Percentiles rank a stretch among this genome's conserved stretches.
phyloP scores from a whole-genome alignment of 1,284 basidiomycete species.

The Cryptococcus sp. region DNA sequence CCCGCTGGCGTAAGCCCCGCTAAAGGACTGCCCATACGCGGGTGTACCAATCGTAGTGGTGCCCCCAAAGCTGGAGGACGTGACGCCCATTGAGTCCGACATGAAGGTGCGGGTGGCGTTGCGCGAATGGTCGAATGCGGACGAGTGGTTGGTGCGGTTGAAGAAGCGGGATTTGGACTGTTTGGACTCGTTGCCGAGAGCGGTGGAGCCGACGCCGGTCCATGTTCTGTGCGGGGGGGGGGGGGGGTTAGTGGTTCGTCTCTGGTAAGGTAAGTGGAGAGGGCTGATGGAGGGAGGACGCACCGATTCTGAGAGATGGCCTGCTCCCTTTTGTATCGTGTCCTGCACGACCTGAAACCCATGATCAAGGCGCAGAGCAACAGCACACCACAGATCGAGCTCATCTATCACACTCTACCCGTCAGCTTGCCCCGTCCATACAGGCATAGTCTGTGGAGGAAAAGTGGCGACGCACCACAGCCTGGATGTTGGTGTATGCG shows the following conservation, averaged over 20 bases:
- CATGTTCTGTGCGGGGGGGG: conserved; percentile 21
- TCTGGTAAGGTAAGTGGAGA: neutral
- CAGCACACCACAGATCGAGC: conserved; percentile 31
- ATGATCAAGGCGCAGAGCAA: conserved; percentile 23
- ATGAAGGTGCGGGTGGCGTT: conserved; percentile 11
- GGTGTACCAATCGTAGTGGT: conserved; percentile 3
- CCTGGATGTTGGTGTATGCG: conserved; percentile 26
- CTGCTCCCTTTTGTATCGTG: conserved; percentile 21
- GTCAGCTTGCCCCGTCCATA: neutral
- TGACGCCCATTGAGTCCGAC: no score
- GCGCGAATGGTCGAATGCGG: conserved; percentile 7
- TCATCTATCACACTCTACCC: neutral
- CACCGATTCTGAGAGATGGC: conserved; percentile 21
- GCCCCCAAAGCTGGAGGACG: conserved; percentile 12
- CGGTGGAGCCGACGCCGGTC: conserved; percentile 26
- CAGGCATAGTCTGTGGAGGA: no score
- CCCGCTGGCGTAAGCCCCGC: neutral
- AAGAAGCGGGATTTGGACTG: conserved; percentile 13
- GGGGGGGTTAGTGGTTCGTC: neutral
- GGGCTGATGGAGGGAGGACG: conserved; percentile 1
- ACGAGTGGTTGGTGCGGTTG: conserved; percentile 2
- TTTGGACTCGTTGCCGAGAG: conserved; percentile 6
- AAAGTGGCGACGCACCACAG: conserved; percentile 29
- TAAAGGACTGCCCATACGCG: neutral
- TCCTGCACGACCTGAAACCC: conserved; percentile 26